Conservation (phyloP, 306 rosid species). For the Mimosa bimucronata region DNA sequence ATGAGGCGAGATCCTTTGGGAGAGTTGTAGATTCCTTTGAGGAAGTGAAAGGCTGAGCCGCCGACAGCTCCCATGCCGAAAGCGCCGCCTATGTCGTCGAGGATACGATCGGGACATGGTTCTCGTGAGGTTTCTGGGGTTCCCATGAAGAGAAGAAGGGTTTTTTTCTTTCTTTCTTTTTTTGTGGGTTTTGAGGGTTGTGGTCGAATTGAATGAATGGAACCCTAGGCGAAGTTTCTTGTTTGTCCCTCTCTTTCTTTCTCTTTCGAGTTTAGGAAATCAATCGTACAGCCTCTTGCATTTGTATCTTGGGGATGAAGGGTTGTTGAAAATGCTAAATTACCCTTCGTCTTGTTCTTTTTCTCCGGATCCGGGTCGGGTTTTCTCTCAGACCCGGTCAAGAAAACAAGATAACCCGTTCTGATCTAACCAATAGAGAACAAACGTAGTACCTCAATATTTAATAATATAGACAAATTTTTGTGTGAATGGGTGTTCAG, state of each 20-base stretch:
- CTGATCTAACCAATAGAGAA: too few species aligned
- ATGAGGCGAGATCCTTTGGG: conserved; percentile 65
- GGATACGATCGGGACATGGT: conserved; percentile 89
- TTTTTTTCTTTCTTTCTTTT: too few species aligned
- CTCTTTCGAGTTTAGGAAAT: too few species aligned
- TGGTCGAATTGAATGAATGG: background rate
- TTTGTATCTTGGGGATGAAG: background rate
- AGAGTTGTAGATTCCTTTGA: conserved; percentile 79
- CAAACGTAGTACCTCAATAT: too few species aligned
- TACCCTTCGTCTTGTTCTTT: background rate
- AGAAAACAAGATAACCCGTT: too few species aligned
- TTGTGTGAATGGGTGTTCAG: too few species aligned
- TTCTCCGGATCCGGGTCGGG: background rate
- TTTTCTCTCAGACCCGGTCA: too few species aligned
- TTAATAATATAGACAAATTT: too few species aligned
- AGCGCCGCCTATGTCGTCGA: conserved; percentile 89
- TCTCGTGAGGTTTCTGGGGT: conserved; percentile 84
- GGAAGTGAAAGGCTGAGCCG: conserved; percentile 82
- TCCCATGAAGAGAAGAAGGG: conserved; percentile 51
- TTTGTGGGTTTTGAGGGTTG: background rate
- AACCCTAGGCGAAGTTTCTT: background rate
- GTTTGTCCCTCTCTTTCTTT: background rate
- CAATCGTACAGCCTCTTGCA: background rate
- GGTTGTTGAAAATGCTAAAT: background rate
- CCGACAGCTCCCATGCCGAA: conserved; percentile 97